These are phyloP conservation scores for Urochloa ruziziensis DNA, from an alignment of 176 grass and related monocot genomes.

Conservation along the genomic window DNA sequence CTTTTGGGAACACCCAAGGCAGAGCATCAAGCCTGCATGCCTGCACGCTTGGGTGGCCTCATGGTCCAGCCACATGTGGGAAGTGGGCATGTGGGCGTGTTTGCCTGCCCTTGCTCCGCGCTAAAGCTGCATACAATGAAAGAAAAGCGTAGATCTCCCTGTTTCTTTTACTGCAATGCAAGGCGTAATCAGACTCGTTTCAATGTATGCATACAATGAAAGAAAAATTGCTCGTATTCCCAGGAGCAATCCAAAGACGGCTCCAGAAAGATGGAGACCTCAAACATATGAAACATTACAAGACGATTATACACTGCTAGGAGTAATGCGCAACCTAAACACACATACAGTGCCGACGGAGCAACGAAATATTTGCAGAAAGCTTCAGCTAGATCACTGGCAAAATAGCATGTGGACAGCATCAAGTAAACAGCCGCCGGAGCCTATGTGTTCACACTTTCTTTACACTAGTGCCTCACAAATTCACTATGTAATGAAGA, in stretches of 20 bases:
- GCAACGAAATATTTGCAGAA: neutral
- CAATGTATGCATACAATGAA: too few relatives aligned
- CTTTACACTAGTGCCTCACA: neutral
- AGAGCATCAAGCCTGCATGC: slow-evolving; percentile 1
- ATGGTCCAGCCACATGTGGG: slow-evolving; percentile 37
- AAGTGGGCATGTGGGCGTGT: too few relatives aligned
- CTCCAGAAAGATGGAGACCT: neutral
- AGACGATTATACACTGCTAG: too few relatives aligned
- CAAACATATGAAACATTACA: neutral
- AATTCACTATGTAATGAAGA: neutral
- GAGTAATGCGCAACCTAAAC: too few relatives aligned
- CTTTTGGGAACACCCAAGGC: neutral
- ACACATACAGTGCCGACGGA: neutral
- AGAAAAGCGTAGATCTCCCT: too few relatives aligned
- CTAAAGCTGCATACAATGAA: slow-evolving; percentile 9
- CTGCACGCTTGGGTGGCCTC: slow-evolving; percentile 22
- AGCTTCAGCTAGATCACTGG: neutral
- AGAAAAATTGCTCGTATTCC: too few relatives aligned
- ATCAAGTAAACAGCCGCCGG: neutral
- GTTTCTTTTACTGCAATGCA: too few relatives aligned
- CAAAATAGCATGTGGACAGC: neutral
- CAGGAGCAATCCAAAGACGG: neutral
- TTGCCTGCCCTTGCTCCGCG: neutral
- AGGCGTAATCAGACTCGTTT: too few relatives aligned
- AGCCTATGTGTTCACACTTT: too few relatives aligned